A percentile compares a stretch with the other conserved stretches of the same genome.
phyloP scores from a whole-genome alignment of 176 grass and related monocot species.

The Cocos nucifera region DNA sequence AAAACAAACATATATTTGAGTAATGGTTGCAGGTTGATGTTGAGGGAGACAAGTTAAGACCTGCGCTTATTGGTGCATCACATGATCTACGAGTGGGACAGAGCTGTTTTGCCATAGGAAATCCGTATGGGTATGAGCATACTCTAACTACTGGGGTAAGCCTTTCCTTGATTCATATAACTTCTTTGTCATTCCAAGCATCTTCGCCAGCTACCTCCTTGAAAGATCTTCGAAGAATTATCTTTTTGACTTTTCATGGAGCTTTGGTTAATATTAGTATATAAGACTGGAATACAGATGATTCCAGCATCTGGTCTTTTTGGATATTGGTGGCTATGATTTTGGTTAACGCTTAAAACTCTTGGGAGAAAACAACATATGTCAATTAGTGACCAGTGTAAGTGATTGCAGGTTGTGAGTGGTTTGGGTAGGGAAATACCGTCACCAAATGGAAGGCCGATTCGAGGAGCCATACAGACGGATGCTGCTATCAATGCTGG shows the following conservation, averaged over 20 bases:
- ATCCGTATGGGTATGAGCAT: constrained; percentile 80
- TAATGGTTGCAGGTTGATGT: constrained; percentile 37
- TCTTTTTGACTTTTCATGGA: too few relatives aligned
- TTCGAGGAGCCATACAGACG: constrained; percentile 73
- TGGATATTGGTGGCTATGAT: too few relatives aligned
- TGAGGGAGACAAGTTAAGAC: constrained; percentile 38
- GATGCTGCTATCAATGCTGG: constrained; percentile 93
- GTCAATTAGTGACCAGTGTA: not conserved
- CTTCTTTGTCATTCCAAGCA: too few relatives aligned
- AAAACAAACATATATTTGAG: too few relatives aligned
- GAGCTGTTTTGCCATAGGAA: constrained; percentile 84
- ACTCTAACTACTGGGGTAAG: constrained; percentile 77
- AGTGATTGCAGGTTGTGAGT: constrained; percentile 39
- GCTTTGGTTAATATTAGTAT: too few relatives aligned
- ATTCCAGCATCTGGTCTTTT: too few relatives aligned
- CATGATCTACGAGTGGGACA: constrained; percentile 58
- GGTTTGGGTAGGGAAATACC: constrained; percentile 80
- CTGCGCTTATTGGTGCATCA: constrained; percentile 59
- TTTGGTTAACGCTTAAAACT: not conserved
- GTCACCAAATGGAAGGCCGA: constrained; percentile 57
- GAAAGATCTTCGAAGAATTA: too few relatives aligned
- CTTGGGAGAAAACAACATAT: too few relatives aligned
- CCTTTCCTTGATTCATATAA: not conserved
- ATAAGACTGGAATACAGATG: too few relatives aligned
- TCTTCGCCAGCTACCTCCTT: too few relatives aligned